A percentile compares a stretch with the other conserved stretches of the same genome.
Conservation (phyloP, 2,329 filamentous ascomycete genomes). For the Pezicula neosporulosa region DNA sequence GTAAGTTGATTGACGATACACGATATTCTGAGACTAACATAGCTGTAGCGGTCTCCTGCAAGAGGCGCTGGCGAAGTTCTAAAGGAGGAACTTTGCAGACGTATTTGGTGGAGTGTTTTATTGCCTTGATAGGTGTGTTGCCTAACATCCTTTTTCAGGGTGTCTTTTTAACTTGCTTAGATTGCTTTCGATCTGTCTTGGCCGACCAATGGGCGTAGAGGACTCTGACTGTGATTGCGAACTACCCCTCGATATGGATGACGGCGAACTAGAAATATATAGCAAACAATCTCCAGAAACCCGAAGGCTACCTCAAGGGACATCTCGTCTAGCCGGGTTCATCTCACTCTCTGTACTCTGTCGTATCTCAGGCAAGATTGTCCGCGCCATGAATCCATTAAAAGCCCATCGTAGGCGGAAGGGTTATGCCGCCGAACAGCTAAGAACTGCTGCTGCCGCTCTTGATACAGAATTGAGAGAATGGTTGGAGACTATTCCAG, state of each 20-base stretch:
- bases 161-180: not conserved
- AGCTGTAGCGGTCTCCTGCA: conserved; percentile 10
- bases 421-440: not conserved
- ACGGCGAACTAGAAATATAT: conserved; percentile 21
- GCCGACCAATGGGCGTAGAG: conserved; percentile 23
- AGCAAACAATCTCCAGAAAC: not conserved
- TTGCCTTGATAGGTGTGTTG: conserved; percentile 15
- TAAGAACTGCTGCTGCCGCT: conserved; percentile 12
- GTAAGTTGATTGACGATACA: conserved; percentile 3
- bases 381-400: conserved; percentile 9
- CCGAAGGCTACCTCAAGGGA: not conserved
- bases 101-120: conserved; percentile 30
- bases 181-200: conserved; percentile 25
- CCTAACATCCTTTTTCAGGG: not conserved
- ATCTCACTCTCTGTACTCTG: conserved; percentile 25
- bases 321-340: conserved; percentile 19
- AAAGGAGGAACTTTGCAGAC: conserved; percentile 14
- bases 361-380: conserved; percentile 23
- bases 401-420: not conserved
- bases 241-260: conserved; percentile 21
- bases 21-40: conserved; percentile 1
- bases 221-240: conserved; percentile 28
- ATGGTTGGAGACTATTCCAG: conserved; percentile 20
- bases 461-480: conserved; percentile 14
- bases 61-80: not conserved